Conservation (phyloP, 371 early-diverging fungal species). For the Mortierella sp. region DNA sequence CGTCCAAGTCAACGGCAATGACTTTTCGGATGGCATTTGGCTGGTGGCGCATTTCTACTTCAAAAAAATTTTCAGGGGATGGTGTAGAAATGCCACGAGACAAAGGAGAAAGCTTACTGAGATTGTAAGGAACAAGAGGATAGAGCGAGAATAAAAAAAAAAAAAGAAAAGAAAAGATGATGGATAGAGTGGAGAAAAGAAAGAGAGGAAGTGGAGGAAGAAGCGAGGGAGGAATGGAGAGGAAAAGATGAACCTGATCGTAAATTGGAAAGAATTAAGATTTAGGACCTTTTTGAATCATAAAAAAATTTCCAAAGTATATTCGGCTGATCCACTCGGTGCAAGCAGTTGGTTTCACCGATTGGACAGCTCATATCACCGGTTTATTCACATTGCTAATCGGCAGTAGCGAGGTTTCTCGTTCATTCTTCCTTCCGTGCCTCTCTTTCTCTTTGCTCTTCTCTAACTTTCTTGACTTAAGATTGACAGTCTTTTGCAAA, state of each 20-base stretch:
- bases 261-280: neutral
- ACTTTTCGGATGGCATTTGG: constrained; percentile 55
- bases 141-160: neutral
- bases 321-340: neutral
- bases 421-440: no score
- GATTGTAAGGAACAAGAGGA: neutral
- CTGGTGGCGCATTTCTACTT: constrained; percentile 33
- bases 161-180: neutral
- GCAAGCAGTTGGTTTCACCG: neutral
- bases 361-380: neutral
- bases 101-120: neutral
- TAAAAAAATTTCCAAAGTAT: neutral
- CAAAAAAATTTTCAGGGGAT: neutral
- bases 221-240: neutral
- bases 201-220: neutral
- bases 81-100: neutral
- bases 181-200: neutral
- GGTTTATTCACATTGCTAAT: no score
- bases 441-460: no score
- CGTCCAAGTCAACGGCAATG: constrained; percentile 68
- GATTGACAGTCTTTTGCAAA: no score
- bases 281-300: neutral
- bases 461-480: no score
- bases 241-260: neutral
- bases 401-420: no score